These are phyloP conservation scores for Microstroma glucosiphilum DNA, from an alignment of 1,284 basidiomycete genomes.

Conservation along the genomic window DNA sequence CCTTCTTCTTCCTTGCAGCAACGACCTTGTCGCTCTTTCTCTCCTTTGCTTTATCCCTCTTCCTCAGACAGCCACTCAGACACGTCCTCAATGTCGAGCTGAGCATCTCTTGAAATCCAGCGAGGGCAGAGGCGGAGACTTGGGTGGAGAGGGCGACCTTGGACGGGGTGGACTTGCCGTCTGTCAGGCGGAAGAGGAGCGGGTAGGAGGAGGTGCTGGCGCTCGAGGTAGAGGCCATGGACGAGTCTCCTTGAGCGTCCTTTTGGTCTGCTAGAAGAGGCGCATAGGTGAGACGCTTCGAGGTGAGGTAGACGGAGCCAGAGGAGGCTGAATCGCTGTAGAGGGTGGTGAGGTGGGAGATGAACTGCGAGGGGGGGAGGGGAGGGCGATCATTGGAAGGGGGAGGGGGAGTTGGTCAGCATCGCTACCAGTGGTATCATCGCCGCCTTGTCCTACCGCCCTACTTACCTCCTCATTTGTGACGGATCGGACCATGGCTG, in stretches of 20 bases:
- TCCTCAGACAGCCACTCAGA: constrained; percentile 31
- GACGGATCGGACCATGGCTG: too few species aligned
- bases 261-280: constrained; percentile 11
- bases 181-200: constrained; percentile 38
- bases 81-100: constrained; percentile 30
- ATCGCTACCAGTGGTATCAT: too few species aligned
- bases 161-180: constrained; percentile 20
- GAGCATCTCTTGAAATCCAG: constrained; percentile 30
- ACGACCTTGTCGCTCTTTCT: constrained; percentile 37
- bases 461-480: too few species aligned
- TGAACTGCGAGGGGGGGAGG: constrained; percentile 26
- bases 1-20: constrained; percentile 34
- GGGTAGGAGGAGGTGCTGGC: constrained; percentile 13
- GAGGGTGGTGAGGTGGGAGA: constrained; percentile 29
- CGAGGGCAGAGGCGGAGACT: constrained; percentile 25
- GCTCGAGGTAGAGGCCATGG: constrained; percentile 16
- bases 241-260: constrained; percentile 18
- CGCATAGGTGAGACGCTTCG: constrained; percentile 20
- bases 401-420: too few species aligned
- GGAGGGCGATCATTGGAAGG: not conserved
- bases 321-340: constrained; percentile 26
- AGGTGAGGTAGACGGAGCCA: constrained; percentile 41
- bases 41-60: constrained; percentile 48
- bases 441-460: too few species aligned
- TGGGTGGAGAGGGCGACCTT: constrained; percentile 23